Evolutionary conservation across 495 filamentous ascomycete species (phyloP).

Genomic region (Usnea hakonensis): DNA sequence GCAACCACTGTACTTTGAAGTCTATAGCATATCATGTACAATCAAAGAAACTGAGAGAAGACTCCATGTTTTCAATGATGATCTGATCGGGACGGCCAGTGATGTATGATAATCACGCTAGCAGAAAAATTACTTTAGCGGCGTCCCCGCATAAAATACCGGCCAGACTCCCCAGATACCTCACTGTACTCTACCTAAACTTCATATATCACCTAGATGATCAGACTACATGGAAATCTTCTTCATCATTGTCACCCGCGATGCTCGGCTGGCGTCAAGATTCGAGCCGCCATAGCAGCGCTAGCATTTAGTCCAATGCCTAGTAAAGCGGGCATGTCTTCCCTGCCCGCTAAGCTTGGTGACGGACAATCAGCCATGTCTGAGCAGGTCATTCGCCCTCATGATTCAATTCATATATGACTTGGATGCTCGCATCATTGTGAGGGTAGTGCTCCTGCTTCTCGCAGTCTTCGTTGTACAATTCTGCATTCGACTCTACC

Average conservation of each 20-base stretch:
- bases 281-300: neutral
- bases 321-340: neutral
- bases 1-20: too few relatives aligned
- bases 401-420: neutral
- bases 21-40: too few relatives aligned
- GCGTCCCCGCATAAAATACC: too few relatives aligned
- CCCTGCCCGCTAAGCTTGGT: neutral
- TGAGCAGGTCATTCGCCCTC: neutral
- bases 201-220: too few relatives aligned
- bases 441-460: neutral
- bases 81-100: too few relatives aligned
- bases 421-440: neutral
- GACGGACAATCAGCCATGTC: neutral
- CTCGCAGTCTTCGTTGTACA: conserved; percentile 3
- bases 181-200: too few relatives aligned
- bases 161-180: too few relatives aligned
- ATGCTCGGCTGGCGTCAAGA: neutral
- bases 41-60: too few relatives aligned
- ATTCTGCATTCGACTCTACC: conserved; percentile 8
- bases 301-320: neutral
- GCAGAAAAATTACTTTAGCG: too few relatives aligned
- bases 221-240: neutral
- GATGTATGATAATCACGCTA: too few relatives aligned
- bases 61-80: too few relatives aligned
- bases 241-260: neutral